phyloP scores from a whole-genome alignment of 805 yeast genomes.

The Yarrowia sp. region DNA sequence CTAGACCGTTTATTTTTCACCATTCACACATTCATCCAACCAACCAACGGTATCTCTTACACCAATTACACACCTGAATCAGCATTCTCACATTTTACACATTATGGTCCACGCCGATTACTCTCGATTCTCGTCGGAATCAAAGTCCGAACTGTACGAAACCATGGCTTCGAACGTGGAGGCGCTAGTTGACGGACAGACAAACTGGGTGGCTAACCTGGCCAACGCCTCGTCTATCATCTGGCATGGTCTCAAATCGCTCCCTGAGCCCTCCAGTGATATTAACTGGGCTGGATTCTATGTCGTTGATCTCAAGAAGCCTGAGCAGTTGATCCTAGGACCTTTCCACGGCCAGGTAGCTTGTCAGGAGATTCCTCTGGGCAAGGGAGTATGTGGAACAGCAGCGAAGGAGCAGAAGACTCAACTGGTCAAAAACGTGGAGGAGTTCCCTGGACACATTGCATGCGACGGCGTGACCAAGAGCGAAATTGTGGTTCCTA shows the following conservation, averaged over 20 bases:
- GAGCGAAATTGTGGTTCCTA: conserved; percentile 93
- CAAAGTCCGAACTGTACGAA: conserved; percentile 61
- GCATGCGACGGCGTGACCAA: conserved; percentile 97
- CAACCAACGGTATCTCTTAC: neutral
- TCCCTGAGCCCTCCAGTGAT: conserved; percentile 51
- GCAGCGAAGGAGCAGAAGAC: conserved; percentile 69
- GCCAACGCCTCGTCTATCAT: conserved; percentile 85
- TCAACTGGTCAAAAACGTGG: conserved; percentile 80
- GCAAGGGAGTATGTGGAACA: conserved; percentile 90
- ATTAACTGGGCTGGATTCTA: conserved; percentile 97
- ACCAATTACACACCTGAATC: neutral
- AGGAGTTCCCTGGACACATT: conserved; percentile 86
- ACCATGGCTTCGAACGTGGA: conserved; percentile 65
- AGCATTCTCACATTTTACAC: neutral
- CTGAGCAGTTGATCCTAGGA: conserved; percentile 68
- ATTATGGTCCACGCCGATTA: conserved; percentile 71
- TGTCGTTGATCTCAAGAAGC: conserved; percentile 55
- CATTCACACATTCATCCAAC: no score
- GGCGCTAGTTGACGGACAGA: conserved; percentile 67
- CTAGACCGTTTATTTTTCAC: no score
- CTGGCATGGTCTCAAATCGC: conserved; percentile 84
- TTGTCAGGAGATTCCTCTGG: conserved; percentile 79
- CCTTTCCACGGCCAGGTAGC: conserved; percentile 98
- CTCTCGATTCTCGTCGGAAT: conserved; percentile 56
- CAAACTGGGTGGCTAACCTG: conserved; percentile 88